phyloP scores from a whole-genome alignment of 768 basidiomycete genomes.

The Termitomyces bulborhizus region DNA sequence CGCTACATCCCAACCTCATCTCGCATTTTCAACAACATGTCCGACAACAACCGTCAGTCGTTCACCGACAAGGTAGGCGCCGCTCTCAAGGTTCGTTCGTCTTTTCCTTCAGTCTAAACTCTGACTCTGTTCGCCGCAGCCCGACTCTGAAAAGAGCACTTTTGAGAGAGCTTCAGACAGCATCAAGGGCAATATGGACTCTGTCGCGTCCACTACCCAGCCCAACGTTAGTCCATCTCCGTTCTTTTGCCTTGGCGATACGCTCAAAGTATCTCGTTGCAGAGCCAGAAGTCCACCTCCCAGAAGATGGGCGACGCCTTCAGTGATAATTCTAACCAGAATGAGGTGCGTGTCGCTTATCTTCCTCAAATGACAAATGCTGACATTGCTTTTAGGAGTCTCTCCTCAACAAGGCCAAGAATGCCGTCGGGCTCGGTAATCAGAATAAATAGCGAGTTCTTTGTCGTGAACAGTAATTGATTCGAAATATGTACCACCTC shows the following conservation, averaged over 20 bases:
- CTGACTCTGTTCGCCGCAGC: constrained; percentile 24
- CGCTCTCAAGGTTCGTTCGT: constrained; percentile 38
- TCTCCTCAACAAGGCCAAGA: constrained; percentile 45
- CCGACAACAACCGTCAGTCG: constrained; percentile 51
- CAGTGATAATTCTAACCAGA: constrained; percentile 42
- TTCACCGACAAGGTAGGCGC: constrained; percentile 51
- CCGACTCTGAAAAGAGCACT: constrained; percentile 53
- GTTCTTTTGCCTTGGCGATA: neutral
- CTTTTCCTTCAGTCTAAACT: neutral
- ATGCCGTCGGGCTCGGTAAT: constrained; percentile 42
- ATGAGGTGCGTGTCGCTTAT: constrained; percentile 21
- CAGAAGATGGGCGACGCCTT: constrained; percentile 45
- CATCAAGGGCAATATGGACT: constrained; percentile 42
- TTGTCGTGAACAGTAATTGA: too few relatives aligned
- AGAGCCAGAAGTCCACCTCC: constrained; percentile 46
- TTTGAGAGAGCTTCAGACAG: constrained; percentile 45
- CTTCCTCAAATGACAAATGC: too few relatives aligned
- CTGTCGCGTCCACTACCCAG: constrained; percentile 39
- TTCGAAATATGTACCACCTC: neutral
- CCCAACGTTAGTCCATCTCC: constrained; percentile 32
- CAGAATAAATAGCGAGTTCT: neutral
- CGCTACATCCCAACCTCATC: neutral
- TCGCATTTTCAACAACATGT: constrained; percentile 30
- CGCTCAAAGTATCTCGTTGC: neutral
- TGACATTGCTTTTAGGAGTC: constrained; percentile 23